Conservation (phyloP, 2,329 filamentous ascomycete genomes). For the Alternaria incomplexa region DNA sequence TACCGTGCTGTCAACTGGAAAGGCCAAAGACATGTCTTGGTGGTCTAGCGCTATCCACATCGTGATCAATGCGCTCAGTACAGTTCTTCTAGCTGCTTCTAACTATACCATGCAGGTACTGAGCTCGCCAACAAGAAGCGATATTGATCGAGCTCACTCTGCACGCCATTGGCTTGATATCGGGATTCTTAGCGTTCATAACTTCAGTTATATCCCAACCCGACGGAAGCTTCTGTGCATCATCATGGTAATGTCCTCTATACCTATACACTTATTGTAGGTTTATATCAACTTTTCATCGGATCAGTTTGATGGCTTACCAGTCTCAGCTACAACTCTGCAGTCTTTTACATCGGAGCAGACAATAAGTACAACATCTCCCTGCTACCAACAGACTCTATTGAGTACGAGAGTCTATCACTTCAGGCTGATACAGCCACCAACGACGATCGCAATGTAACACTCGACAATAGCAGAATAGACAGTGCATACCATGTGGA, state of each 20-base stretch:
- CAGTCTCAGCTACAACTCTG: not conserved
- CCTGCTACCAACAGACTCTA: not conserved
- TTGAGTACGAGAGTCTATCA: not conserved
- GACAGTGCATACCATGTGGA: not conserved
- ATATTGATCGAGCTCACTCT: constrained; percentile 29
- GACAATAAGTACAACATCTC: not conserved
- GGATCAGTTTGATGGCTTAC: constrained; percentile 3
- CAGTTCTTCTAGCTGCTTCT: constrained; percentile 25
- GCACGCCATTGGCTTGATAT: constrained; percentile 48
- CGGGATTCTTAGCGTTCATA: constrained; percentile 53
- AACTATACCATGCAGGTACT: constrained; percentile 39
- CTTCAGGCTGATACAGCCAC: not conserved
- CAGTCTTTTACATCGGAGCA: not conserved
- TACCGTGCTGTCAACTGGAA: not conserved
- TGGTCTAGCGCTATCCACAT: constrained; percentile 47
- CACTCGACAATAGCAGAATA: not conserved
- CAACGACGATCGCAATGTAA: not conserved
- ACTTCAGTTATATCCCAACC: constrained; percentile 28
- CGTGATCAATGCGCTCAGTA: constrained; percentile 55
- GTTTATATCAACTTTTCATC: constrained; percentile 24
- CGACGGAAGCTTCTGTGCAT: constrained; percentile 10
- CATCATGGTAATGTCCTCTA: constrained; percentile 32
- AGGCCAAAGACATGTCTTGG: not conserved
- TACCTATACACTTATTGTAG: constrained; percentile 49
- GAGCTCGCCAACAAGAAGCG: constrained; percentile 28